Evolutionary conservation across 1,139 yeast genomes (phyloP).

Genomic region (Blastobotrys ciferrii): DNA sequence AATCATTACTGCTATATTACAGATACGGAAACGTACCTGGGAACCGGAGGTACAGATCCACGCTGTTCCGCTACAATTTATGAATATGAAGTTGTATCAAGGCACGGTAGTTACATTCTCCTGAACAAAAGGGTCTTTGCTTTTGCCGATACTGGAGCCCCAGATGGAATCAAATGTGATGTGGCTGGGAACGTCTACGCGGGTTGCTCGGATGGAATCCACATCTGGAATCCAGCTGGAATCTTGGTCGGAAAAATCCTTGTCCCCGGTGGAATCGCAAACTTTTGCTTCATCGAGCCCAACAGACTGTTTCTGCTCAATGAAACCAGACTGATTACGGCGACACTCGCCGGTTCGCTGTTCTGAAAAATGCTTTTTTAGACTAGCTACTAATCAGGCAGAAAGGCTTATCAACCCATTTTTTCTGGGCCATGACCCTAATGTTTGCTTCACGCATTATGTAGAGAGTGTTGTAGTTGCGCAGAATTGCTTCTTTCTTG

Average conservation of each 20-base stretch:
- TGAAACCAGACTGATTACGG: neutral
- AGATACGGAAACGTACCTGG: constrained; percentile 27
- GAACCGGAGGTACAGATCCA: constrained; percentile 15
- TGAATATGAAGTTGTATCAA: constrained; percentile 25
- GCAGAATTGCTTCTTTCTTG: no score
- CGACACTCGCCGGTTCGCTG: neutral
- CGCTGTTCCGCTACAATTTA: constrained; percentile 26
- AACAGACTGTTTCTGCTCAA: constrained; percentile 1
- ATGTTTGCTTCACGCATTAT: no score
- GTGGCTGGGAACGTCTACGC: constrained; percentile 31
- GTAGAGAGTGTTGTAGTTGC: no score
- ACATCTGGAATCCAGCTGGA: constrained; percentile 33
- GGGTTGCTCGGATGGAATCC: constrained; percentile 33
- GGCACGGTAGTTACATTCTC: constrained; percentile 19
- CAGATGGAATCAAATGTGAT: constrained; percentile 35
- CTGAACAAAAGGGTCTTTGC: constrained; percentile 30
- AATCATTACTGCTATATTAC: constrained; percentile 28
- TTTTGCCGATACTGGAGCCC: constrained; percentile 30
- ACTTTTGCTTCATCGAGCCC: constrained; percentile 29
- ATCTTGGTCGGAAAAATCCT: constrained; percentile 30
- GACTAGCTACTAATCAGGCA: neutral
- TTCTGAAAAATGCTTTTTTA: neutral
- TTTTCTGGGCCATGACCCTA: no score
- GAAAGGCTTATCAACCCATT: no score
- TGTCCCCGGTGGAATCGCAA: constrained; percentile 30